These are phyloP conservation scores for Penicillium sclerotigenum DNA, from an alignment of 2,329 filamentous ascomycete species.

Conservation along the genomic window DNA sequence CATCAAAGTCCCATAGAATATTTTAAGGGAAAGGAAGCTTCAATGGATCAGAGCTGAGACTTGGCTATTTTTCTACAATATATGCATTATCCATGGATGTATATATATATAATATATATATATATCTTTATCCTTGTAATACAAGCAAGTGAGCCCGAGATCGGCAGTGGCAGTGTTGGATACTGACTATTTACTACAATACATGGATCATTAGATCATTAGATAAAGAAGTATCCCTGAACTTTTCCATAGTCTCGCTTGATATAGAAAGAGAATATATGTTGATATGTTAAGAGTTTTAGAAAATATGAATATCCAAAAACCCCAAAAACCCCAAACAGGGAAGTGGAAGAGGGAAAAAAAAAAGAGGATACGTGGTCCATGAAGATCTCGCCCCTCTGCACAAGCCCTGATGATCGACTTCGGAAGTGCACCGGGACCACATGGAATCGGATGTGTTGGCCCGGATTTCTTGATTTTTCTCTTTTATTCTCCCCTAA, in stretches of 20 bases:
- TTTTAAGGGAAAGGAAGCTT: constrained; percentile 31
- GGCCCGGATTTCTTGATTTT: constrained; percentile 9
- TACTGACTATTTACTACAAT: too few relatives aligned
- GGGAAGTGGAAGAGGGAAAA: too few relatives aligned
- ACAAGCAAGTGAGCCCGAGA: constrained; percentile 22
- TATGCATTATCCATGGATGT: too few relatives aligned
- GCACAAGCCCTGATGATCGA: constrained; percentile 24
- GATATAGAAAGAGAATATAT: too few relatives aligned
- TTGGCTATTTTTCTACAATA: too few relatives aligned
- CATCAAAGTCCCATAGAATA: constrained; percentile 27
- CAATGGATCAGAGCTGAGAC: constrained; percentile 22
- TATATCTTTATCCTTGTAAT: background rate
- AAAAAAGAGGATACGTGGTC: background rate
- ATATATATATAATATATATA: too few relatives aligned
- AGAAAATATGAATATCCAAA: background rate
- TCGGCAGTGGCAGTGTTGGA: constrained; percentile 7
- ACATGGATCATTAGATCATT: too few relatives aligned
- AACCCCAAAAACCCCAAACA: too few relatives aligned
- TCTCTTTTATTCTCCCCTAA: background rate
- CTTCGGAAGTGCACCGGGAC: constrained; percentile 28
- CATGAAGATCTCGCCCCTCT: constrained; percentile 22
- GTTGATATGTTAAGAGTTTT: too few relatives aligned
- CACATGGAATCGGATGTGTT: constrained; percentile 25
- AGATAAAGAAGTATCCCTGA: too few relatives aligned
- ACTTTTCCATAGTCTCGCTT: too few relatives aligned